Conservation (phyloP, 495 filamentous ascomycete genomes). For the Tuber aestivum region DNA sequence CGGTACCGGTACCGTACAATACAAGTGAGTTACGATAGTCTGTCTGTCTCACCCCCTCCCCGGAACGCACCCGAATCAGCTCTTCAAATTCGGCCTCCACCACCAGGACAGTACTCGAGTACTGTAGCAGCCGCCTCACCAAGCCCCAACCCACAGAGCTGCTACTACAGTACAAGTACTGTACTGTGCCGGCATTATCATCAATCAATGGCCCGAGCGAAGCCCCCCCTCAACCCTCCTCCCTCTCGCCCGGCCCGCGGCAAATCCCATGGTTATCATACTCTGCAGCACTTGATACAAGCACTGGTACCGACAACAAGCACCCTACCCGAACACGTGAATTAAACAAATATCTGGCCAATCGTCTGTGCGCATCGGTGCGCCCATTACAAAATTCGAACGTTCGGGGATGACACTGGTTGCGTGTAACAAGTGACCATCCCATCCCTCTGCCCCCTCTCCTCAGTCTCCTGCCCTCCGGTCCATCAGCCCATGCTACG, state of each 20-base stretch:
- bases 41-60: neutral
- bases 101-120: no score
- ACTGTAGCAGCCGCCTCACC: neutral
- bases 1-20: no score
- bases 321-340: no score
- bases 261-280: neutral
- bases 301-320: no score
- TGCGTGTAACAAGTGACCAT: neutral
- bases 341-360: neutral
- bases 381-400: neutral
- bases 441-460: neutral
- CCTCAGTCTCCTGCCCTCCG: neutral
- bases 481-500: neutral
- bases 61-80: conserved; percentile 3
- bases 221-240: neutral
- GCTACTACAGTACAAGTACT: no score
- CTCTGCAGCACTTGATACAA: no score
- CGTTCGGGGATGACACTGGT: neutral
- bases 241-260: neutral
- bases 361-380: neutral
- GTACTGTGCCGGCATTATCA: no score
- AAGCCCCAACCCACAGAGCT: neutral
- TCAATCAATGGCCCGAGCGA: neutral
- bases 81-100: neutral
- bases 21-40: no score